Percentiles rank a stretch among this genome's conserved stretches.
These are phyloP conservation scores for Capniomyces stellatus DNA, from an alignment of 371 early-diverging fungal species.

Conservation along the genomic window DNA sequence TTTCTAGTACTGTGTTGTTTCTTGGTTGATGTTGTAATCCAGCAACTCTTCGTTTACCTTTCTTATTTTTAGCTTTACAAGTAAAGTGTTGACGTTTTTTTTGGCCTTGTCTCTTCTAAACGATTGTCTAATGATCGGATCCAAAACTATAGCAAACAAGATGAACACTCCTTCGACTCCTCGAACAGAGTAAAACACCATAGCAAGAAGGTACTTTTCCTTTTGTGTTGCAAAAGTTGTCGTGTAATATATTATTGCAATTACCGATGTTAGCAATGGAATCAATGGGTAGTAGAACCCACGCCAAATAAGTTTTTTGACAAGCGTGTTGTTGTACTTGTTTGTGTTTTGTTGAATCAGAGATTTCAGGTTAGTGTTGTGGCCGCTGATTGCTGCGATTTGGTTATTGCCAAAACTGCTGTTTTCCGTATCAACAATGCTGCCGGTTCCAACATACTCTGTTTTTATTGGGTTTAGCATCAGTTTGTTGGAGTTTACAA, in stretches of 20 bases:
- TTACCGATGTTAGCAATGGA: neutral
- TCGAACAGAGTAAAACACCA: neutral
- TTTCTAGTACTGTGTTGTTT: no score
- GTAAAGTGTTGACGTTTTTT: no score
- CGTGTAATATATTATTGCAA: neutral
- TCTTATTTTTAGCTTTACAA: no score
- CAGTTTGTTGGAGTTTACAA: no score
- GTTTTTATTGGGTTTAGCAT: no score
- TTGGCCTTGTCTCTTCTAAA: no score
- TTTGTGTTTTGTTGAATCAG: no score
- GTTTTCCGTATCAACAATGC: neutral
- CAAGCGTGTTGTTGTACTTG: neutral
- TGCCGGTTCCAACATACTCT: no score
- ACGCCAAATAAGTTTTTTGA: neutral
- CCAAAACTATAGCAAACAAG: neutral
- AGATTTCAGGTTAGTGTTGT: neutral
- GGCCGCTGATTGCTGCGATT: neutral
- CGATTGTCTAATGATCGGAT: neutral
- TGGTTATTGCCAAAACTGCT: no score
- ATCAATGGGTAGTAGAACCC: neutral
- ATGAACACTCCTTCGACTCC: neutral
- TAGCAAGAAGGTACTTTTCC: neutral
- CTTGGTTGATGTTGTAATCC: no score
- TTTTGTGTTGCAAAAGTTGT: neutral
- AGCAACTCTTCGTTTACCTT: no score